phyloP scores from a whole-genome alignment of 2,329 filamentous ascomycete species.

The Monosporascus sp. region DNA sequence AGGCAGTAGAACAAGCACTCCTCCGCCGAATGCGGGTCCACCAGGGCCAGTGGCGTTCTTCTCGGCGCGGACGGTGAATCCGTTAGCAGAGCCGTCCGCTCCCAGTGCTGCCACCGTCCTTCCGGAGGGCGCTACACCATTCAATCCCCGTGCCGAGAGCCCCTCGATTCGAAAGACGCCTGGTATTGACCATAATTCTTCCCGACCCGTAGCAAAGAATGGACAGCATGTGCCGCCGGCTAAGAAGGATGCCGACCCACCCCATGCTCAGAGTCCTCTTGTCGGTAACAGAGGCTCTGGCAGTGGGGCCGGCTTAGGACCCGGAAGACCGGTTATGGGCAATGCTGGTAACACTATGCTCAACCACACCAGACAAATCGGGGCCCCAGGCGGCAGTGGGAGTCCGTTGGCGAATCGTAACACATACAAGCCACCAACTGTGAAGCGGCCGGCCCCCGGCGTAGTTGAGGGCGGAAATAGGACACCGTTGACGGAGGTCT shows the following conservation, averaged over 20 bases:
- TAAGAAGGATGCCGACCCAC: conserved; percentile 23
- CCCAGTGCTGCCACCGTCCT: conserved; percentile 35
- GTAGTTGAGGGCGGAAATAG: conserved; percentile 25
- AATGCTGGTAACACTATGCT: conserved; percentile 48
- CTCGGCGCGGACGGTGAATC: conserved; percentile 61
- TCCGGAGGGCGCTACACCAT: conserved; percentile 46
- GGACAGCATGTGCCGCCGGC: conserved; percentile 45
- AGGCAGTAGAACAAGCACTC: conserved; percentile 20
- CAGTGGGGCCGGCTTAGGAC: conserved; percentile 7
- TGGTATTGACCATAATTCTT: conserved; percentile 75
- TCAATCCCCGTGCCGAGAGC: conserved; percentile 70
- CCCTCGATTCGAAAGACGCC: conserved; percentile 86
- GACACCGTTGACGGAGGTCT: conserved; percentile 45
- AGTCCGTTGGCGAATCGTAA: conserved; percentile 54
- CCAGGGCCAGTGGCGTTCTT: conserved; percentile 57
- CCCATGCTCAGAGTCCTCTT: conserved; percentile 1
- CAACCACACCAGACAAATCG: conserved; percentile 51
- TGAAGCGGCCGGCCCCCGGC: conserved; percentile 42
- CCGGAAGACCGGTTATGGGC: conserved; percentile 24
- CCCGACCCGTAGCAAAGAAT: conserved; percentile 62
- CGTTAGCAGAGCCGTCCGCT: conserved; percentile 44
- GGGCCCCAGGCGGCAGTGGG: conserved; percentile 47
- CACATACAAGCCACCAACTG: conserved; percentile 55
- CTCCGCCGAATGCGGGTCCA: conserved; percentile 23
- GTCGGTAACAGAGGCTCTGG: conserved; percentile 5